Evolutionary conservation across 2,329 filamentous ascomycete genomes (phyloP), one percentile per base, ranked within the genome.

Genomic region (Coniochaeta sp.): DNA sequence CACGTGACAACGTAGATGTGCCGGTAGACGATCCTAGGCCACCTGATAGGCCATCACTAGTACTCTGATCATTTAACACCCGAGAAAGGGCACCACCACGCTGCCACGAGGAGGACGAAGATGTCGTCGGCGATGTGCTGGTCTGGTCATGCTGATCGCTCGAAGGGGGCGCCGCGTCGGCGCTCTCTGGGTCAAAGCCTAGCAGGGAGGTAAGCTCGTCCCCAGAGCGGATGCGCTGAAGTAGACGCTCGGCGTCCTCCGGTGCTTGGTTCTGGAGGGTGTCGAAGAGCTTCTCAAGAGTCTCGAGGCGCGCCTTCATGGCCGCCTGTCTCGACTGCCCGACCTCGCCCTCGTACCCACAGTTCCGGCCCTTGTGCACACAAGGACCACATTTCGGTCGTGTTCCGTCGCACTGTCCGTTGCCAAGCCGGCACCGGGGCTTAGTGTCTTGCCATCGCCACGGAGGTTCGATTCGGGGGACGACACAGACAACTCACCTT

Each of bases 281-380:
- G 1, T 52, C 47, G 40, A 67, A 55, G 20, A 67, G 42, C 22
- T 57, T 57, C 54, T 68, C 65, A 8, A 65, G 55, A 7, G 57
- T 53, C 4, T 60, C 57, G 1, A 67, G 55, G 1, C 65, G 63
- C 1, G 61, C 52, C 45, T 63, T 61, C 52, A 61, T 61, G 14
- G 63, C 64, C 2, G 57, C 62, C 40, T 64, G 61, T 10, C 62
- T 59, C 7, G 63, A 65, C 53, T 65, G 61, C 30, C 64, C 62
- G 5, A 55, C 61, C 38, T 64, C 61, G 33, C 62, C 64, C 12
- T 64, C 62, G 50, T 67, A 68, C n/a, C 60, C 56, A 45, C 65
- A 68, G 2, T 56, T 49, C 18, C 59, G 56, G 13, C 54, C 55
- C 38, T 62, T 62, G 45, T 58, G 53, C 12, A 56, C 52, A 57